Conservation (phyloP, 192 early-diverging fungal genomes). For the Geranomyces variabilis region DNA sequence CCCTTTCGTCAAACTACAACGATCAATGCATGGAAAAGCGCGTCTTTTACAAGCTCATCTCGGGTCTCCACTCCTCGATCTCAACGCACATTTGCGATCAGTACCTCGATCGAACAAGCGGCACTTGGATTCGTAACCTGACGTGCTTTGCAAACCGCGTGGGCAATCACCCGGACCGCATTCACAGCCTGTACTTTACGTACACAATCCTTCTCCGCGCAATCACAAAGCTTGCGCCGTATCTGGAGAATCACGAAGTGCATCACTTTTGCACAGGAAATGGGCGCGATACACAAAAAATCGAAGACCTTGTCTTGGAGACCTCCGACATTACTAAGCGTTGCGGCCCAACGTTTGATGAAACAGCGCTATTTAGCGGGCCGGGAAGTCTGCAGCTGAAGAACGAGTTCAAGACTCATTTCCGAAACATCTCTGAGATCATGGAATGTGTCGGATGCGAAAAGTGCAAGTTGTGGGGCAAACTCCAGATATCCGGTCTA, state of each 20-base stretch:
- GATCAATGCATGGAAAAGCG: slow-evolving; percentile 76
- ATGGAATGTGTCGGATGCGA: slow-evolving; percentile 99
- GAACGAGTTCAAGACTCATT: slow-evolving; percentile 85
- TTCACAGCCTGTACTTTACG: slow-evolving; percentile 96
- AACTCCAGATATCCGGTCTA: slow-evolving; percentile 88
- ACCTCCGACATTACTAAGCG: slow-evolving; percentile 60
- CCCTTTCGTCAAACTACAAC: too few species aligned
- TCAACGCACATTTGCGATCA: slow-evolving; percentile 98
- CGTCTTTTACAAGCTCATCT: slow-evolving; percentile 64
- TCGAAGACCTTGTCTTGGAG: slow-evolving; percentile 55
- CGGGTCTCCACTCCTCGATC: slow-evolving; percentile 92
- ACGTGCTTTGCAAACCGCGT: slow-evolving; percentile 91
- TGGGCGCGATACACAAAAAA: slow-evolving; percentile 25
- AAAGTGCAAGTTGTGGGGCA: slow-evolving; percentile 99
- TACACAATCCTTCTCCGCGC: slow-evolving; percentile 87
- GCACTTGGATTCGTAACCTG: slow-evolving; percentile 86
- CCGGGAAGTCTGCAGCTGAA: slow-evolving; percentile 54
- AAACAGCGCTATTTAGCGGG: slow-evolving; percentile 80
- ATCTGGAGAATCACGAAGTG: slow-evolving; percentile 62
- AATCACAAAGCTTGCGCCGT: slow-evolving; percentile 78
- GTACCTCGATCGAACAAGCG: slow-evolving; percentile 84
- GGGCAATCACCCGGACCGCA: slow-evolving; percentile 83
- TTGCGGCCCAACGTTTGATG: slow-evolving; percentile 89
- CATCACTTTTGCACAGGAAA: slow-evolving; percentile 72
- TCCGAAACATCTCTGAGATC: slow-evolving; percentile 94